phyloP scores from a whole-genome alignment of 805 yeast species.

The Saccharomycodes ludwigii region DNA sequence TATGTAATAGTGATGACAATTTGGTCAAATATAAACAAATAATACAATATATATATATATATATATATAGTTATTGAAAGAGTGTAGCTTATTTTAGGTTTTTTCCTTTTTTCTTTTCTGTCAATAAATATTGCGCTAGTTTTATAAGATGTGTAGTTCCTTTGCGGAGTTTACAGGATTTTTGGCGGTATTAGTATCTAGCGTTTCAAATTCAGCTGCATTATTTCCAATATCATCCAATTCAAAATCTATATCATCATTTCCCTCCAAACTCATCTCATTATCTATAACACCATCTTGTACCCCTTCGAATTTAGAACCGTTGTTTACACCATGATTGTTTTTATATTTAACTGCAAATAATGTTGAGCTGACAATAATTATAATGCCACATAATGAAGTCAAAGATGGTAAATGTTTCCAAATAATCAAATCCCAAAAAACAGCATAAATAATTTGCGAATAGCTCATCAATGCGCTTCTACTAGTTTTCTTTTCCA shows the following conservation, averaged over 20 bases:
- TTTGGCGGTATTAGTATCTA: no score
- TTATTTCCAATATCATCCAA: slow-evolving; percentile 2
- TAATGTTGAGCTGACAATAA: slow-evolving; percentile 57
- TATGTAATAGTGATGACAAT: no score
- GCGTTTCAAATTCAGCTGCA: no score
- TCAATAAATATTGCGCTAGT: no score
- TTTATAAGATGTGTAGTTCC: no score
- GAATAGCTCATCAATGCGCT: slow-evolving; percentile 68
- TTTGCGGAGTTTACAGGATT: no score
- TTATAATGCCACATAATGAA: slow-evolving; percentile 54
- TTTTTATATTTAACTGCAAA: slow-evolving; percentile 45
- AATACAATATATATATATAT: no score
- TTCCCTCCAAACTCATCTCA: neutral
- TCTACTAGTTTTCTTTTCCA: slow-evolving; percentile 61
- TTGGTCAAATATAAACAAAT: no score
- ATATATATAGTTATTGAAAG: no score
- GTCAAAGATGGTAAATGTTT: slow-evolving; percentile 58
- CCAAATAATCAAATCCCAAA: slow-evolving; percentile 66
- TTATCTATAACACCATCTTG: neutral
- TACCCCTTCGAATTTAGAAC: neutral
- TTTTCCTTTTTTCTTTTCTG: no score
- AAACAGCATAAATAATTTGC: slow-evolving; percentile 63
- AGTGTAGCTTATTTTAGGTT: no score
- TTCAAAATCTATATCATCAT: slow-evolving; percentile 1
- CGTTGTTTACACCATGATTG: slow-evolving; percentile 7